Evolutionary conservation across 345 rosid species (phyloP).

Genomic region (Clarkia xantiana): DNA sequence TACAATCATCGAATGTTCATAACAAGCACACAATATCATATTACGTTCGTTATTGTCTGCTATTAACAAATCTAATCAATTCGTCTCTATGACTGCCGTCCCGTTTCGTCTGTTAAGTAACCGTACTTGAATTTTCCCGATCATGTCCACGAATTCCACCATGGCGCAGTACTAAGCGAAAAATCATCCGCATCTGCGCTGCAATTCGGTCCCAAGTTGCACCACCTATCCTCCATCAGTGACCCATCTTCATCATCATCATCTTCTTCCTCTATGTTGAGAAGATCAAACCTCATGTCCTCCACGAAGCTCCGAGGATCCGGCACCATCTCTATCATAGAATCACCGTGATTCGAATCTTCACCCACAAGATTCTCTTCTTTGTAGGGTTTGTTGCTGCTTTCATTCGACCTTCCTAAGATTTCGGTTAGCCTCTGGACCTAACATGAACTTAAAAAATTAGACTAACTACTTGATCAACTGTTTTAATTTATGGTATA

Average conservation of each 20-base stretch:
- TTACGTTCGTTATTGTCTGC: no score
- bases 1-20: no score
- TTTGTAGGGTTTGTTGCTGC: constrained; percentile 13
- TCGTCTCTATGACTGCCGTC: no score
- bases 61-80: no score
- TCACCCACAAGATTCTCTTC: constrained; percentile 16
- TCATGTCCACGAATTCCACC: constrained; percentile 49
- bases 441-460: constrained; percentile 13
- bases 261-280: constrained; percentile 19
- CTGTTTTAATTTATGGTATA: no score
- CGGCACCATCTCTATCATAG: constrained; percentile 20
- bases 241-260: constrained; percentile 17
- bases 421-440: constrained; percentile 34
- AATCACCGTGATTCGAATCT: constrained; percentile 15
- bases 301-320: constrained; percentile 14
- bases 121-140: background rate
- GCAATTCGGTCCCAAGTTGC: constrained; percentile 21
- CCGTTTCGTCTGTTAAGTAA: no score
- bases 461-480: background rate
- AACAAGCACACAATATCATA: no score
- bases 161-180: constrained; percentile 21
- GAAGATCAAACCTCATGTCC: constrained; percentile 11
- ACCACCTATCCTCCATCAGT: constrained; percentile 27
- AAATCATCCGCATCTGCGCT: constrained; percentile 21
- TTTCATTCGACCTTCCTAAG: constrained; percentile 15